phyloP scores from a whole-genome alignment of 768 basidiomycete species.

The Grammothele lineata region DNA sequence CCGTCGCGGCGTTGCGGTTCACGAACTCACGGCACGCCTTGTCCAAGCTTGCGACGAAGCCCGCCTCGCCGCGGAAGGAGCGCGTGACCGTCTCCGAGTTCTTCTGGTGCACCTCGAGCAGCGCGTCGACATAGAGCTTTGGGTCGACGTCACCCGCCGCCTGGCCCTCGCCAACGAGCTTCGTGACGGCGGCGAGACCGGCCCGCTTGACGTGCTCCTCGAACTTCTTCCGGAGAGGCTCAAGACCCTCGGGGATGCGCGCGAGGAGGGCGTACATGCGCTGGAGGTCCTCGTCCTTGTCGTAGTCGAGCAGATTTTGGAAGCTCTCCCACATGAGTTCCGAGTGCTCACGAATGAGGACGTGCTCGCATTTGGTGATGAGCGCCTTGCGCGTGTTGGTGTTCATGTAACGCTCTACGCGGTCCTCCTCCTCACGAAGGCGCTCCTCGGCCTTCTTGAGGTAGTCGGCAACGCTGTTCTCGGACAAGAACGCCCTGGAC shows the following conservation, averaged over 20 bases:
- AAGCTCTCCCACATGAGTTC: constrained; percentile 91
- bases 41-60: constrained; percentile 91
- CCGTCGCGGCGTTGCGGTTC: constrained; percentile 89
- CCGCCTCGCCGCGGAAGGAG: constrained; percentile 89
- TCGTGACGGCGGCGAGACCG: constrained; percentile 78
- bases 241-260: constrained; percentile 85
- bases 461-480: constrained; percentile 90
- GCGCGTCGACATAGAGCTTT: constrained; percentile 89
- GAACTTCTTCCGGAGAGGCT: constrained; percentile 87
- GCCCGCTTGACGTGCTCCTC: constrained; percentile 94
- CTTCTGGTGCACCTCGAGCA: constrained; percentile 89
- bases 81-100: constrained; percentile 84
- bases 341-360: constrained; percentile 84
- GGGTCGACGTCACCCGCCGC: constrained; percentile 70
- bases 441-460: constrained; percentile 93
- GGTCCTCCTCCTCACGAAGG: constrained; percentile 89
- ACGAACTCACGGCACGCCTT: constrained; percentile 95
- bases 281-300: constrained; percentile 92
- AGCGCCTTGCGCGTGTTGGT: constrained; percentile 81
- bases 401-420: constrained; percentile 92
- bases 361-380: constrained; percentile 82
- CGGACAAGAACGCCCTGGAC: constrained; percentile 83
- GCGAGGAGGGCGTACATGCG: constrained; percentile 93
- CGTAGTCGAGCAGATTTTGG: constrained; percentile 83
- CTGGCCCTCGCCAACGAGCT: constrained; percentile 42